phyloP scores from a whole-genome alignment of 78 protist species.

The Dictyostelium brefeldianum region DNA sequence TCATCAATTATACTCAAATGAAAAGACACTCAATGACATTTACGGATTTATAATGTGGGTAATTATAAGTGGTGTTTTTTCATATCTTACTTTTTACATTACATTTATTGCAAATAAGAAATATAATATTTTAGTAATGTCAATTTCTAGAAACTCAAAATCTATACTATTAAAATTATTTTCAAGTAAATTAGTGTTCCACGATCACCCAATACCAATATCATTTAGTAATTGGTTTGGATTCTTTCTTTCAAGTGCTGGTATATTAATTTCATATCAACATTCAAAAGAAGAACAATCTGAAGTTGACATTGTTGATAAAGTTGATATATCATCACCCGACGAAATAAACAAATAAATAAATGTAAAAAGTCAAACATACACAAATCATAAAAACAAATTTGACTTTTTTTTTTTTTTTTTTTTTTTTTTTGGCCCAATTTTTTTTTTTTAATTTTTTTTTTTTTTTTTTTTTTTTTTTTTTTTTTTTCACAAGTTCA shows the following conservation, averaged over 20 bases:
- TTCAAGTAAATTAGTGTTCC: neutral
- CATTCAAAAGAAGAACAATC: neutral
- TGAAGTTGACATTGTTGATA: neutral
- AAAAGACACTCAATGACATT: neutral
- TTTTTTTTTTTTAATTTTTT: too few relatives aligned
- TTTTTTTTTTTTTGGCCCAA: too few relatives aligned
- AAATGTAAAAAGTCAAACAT: too few relatives aligned
- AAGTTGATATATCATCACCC: too few relatives aligned
- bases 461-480: too few relatives aligned
- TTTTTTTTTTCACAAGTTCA: too few relatives aligned
- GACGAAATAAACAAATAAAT: too few relatives aligned
- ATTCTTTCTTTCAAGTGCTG: neutral
- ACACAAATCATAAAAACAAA: too few relatives aligned
- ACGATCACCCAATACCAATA: neutral
- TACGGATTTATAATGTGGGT: neutral
- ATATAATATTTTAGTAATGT: constrained; percentile 6
- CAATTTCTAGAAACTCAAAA: neutral
- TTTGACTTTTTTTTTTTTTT: too few relatives aligned
- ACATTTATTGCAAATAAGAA: constrained; percentile 16
- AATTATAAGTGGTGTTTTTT: neutral
- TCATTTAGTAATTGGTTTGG: neutral
- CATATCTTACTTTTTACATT: constrained; percentile 9
- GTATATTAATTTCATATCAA: constrained; percentile 1
- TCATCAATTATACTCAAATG: neutral
- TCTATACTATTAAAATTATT: constrained; percentile 13